Percentiles rank a stretch among this genome's conserved stretches.
phyloP scores from a whole-genome alignment of 768 basidiomycete genomes.

The Boletellus emodensis region DNA sequence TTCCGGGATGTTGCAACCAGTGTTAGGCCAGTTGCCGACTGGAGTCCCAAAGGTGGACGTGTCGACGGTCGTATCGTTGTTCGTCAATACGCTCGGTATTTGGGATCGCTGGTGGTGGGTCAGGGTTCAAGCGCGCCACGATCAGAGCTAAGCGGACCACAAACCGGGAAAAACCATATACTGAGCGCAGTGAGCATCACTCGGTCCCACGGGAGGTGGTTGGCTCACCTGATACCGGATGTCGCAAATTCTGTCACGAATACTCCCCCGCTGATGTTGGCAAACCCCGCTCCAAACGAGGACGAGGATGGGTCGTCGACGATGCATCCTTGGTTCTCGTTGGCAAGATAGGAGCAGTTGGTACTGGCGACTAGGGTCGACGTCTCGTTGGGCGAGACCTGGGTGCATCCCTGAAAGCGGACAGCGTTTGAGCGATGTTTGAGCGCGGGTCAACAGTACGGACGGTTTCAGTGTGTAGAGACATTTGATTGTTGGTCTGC shows the following conservation, averaged over 20 bases:
- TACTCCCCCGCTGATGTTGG: slow-evolving; percentile 63
- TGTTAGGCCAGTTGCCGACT: slow-evolving; percentile 61
- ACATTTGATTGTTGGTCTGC: slow-evolving; percentile 61
- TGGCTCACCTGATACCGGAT: slow-evolving; percentile 58
- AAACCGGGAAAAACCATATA: slow-evolving; percentile 31
- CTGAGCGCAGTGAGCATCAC: slow-evolving; percentile 6
- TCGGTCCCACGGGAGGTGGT: not conserved
- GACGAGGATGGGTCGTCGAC: slow-evolving; percentile 48
- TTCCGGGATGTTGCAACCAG: slow-evolving; percentile 47
- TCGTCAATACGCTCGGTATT: slow-evolving; percentile 46
- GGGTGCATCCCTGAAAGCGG: slow-evolving; percentile 45
- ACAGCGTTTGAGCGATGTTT: not conserved
- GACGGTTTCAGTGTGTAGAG: slow-evolving; percentile 64
- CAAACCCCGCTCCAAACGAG: slow-evolving; percentile 67
- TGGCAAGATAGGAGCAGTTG: slow-evolving; percentile 55
- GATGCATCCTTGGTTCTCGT: slow-evolving; percentile 63
- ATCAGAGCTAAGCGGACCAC: not conserved
- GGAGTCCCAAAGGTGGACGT: slow-evolving; percentile 62
- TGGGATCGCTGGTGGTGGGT: slow-evolving; percentile 27
- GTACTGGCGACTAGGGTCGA: slow-evolving; percentile 53
- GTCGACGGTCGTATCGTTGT: slow-evolving; percentile 48
- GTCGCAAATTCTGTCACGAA: slow-evolving; percentile 71
- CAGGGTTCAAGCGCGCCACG: not conserved
- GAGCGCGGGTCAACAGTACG: slow-evolving; percentile 10
- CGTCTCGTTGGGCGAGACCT: slow-evolving; percentile 45